phyloP scores from a whole-genome alignment of 331 rosid species.

The Spiraea crenata region DNA sequence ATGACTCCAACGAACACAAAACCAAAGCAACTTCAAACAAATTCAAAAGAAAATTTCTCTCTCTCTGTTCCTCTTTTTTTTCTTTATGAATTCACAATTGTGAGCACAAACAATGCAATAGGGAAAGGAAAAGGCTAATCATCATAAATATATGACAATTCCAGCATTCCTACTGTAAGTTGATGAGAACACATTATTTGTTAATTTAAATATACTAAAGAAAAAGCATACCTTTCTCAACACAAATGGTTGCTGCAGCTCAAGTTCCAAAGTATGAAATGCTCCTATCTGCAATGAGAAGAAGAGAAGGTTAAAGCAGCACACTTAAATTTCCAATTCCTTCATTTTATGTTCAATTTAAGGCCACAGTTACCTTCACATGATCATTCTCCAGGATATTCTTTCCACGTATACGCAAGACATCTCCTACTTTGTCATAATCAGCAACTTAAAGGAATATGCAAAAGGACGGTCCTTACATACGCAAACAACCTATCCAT shows the following conservation, averaged over 20 bases:
- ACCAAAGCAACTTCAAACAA: too few species aligned
- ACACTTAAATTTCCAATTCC: neutral
- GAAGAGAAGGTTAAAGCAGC: conserved; percentile 16
- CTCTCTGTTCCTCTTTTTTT: too few species aligned
- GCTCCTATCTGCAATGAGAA: conserved; percentile 73
- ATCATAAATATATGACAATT: too few species aligned
- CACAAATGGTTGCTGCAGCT: conserved; percentile 87
- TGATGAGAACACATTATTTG: too few species aligned
- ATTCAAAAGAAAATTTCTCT: too few species aligned
- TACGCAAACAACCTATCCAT: too few species aligned
- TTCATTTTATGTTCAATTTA: conserved; percentile 1
- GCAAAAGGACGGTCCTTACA: too few species aligned
- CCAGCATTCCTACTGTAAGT: too few species aligned
- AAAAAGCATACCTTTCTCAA: conserved; percentile 63
- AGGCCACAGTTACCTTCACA: conserved; percentile 64
- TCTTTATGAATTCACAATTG: too few species aligned
- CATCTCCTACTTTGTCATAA: conserved; percentile 77
- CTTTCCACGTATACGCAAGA: conserved; percentile 88
- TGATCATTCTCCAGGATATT: conserved; percentile 78
- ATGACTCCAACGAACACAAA: neutral
- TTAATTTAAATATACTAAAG: too few species aligned
- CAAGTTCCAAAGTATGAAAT: conserved; percentile 93
- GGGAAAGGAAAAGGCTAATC: too few species aligned
- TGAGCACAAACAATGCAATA: too few species aligned
- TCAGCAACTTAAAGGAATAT: conserved; percentile 57